phyloP scores from a whole-genome alignment of 768 basidiomycete genomes.

The Tubosaeta sp. region DNA sequence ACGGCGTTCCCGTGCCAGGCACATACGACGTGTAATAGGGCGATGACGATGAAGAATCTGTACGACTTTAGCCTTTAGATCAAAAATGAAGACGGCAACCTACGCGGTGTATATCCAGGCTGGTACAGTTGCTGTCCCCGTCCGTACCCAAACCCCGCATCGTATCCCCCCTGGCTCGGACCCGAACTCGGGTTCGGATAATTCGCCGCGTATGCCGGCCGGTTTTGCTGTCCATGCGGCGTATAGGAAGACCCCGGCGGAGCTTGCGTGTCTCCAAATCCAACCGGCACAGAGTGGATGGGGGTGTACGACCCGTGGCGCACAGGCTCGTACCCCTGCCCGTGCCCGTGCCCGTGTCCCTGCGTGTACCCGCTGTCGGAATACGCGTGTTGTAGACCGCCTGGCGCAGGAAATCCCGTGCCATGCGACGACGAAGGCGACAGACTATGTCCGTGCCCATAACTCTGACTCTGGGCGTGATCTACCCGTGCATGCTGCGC shows the following conservation, averaged over 20 bases:
- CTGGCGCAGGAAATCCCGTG: background rate
- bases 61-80: background rate
- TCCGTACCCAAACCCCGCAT: background rate
- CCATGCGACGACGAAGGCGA: background rate
- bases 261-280: background rate
- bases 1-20: background rate
- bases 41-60: conserved; percentile 5
- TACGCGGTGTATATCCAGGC: conserved; percentile 32
- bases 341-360: background rate
- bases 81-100: conserved; percentile 12
- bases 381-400: background rate
- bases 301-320: conserved; percentile 4
- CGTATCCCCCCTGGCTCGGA: background rate
- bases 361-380: background rate
- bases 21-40: conserved; percentile 11
- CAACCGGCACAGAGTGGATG: background rate
- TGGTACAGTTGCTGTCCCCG: background rate
- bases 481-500: background rate
- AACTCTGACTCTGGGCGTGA: background rate
- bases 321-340: background rate
- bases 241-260: background rate
- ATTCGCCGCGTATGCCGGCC: background rate
- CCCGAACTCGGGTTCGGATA: background rate
- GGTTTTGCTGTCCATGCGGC: background rate
- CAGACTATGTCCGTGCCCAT: background rate